Conservation (phyloP, 2,329 filamentous ascomycete genomes). For the Xylaria hypoxylon region DNA sequence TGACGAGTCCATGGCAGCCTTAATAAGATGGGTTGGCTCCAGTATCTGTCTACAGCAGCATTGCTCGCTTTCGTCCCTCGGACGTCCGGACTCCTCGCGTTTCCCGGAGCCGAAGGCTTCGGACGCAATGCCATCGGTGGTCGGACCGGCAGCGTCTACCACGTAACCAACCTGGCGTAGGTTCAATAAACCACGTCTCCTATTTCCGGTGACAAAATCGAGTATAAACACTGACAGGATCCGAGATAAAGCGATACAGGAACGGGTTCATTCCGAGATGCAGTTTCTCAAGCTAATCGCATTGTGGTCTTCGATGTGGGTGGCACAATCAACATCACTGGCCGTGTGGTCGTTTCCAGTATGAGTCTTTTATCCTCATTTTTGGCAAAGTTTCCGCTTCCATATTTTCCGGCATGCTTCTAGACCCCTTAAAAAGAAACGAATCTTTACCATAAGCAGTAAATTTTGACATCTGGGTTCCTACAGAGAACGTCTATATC, state of each 20-base stretch:
- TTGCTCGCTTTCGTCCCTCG: conserved; percentile 34
- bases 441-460: background rate
- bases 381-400: background rate
- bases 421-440: background rate
- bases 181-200: background rate
- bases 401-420: background rate
- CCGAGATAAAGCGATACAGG: conserved; percentile 55
- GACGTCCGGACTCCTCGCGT: conserved; percentile 51
- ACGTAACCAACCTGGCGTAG: conserved; percentile 60
- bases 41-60: conserved; percentile 25
- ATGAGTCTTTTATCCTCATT: background rate
- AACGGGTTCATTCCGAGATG: conserved; percentile 62
- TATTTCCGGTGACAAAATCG: background rate
- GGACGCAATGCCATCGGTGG: conserved; percentile 60
- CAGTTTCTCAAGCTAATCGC: conserved; percentile 60
- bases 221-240: conserved; percentile 1
- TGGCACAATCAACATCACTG: conserved; percentile 61
- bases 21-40: conserved; percentile 39
- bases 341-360: conserved; percentile 58
- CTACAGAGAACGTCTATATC: conserved; percentile 58
- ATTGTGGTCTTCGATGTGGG: conserved; percentile 63
- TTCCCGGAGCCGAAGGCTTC: conserved; percentile 64
- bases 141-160: conserved; percentile 59
- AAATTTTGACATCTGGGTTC: background rate
- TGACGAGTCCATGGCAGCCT: background rate